Percentiles rank a stretch among this genome's conserved stretches.
phyloP scores from a whole-genome alignment of 2,329 filamentous ascomycete species.

The Herpotrichia juniperi region DNA sequence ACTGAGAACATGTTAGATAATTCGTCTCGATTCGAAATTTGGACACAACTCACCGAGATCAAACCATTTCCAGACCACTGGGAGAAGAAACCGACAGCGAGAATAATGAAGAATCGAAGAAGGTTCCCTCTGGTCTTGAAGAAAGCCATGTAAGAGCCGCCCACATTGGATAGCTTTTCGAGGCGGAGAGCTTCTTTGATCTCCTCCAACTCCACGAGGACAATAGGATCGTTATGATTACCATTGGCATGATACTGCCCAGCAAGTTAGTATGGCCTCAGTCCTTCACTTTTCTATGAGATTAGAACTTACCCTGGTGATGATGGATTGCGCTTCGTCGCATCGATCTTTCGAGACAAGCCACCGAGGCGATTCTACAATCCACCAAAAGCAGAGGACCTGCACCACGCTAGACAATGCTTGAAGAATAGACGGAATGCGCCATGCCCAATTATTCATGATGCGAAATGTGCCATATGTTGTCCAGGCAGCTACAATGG shows the following conservation, averaged over 20 bases:
- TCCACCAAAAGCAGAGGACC: conserved; percentile 34
- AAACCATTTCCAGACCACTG: conserved; percentile 32
- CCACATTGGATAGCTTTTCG: conserved; percentile 56
- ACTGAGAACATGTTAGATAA: conserved; percentile 1
- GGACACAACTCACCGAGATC: conserved; percentile 10
- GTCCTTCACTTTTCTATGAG: neutral
- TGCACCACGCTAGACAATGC: conserved; percentile 50
- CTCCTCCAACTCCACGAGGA: conserved; percentile 61
- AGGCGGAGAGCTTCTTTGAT: conserved; percentile 61
- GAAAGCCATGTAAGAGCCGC: conserved; percentile 56
- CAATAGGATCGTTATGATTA: neutral
- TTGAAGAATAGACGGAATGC: conserved; percentile 53
- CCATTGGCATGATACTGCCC: neutral
- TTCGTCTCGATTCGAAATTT: neutral
- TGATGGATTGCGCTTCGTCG: conserved; percentile 40
- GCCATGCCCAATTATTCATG: conserved; percentile 46
- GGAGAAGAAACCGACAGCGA: conserved; percentile 14
- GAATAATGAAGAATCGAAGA: conserved; percentile 3
- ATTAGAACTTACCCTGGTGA: conserved; percentile 45
- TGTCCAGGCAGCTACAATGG: conserved; percentile 51
- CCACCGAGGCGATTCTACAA: conserved; percentile 49
- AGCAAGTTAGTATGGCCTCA: neutral
- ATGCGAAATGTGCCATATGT: conserved; percentile 53
- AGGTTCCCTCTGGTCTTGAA: conserved; percentile 48
- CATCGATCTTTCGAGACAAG: conserved; percentile 54